Conservation (phyloP, 768 basidiomycete species). For the Rhodotorula kratochvilovae region DNA sequence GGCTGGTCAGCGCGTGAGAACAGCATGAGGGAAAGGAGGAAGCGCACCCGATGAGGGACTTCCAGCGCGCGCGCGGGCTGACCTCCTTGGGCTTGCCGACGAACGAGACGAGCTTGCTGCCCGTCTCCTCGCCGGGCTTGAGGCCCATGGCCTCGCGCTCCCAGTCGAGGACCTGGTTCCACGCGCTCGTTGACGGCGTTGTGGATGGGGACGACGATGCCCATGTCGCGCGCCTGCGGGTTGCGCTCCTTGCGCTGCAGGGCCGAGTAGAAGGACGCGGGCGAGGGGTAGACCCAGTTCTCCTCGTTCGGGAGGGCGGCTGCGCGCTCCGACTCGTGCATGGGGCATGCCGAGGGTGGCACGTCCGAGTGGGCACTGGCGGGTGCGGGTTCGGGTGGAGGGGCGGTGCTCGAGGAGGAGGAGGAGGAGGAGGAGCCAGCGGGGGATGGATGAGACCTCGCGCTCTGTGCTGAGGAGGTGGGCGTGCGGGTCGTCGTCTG, state of each 20-base stretch:
- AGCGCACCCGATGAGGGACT: slow-evolving; percentile 77
- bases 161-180: slow-evolving; percentile 77
- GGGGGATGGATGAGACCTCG: slow-evolving; percentile 83
- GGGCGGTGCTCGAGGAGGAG: neutral
- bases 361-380: slow-evolving; percentile 5
- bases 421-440: slow-evolving; percentile 43
- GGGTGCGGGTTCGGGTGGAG: slow-evolving; percentile 7
- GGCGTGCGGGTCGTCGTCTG: slow-evolving; percentile 17
- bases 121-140: slow-evolving; percentile 44
- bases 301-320: slow-evolving; percentile 51
- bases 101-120: slow-evolving; percentile 78
- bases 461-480: slow-evolving; percentile 63
- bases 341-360: slow-evolving; percentile 21
- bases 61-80: slow-evolving; percentile 74
- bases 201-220: slow-evolving; percentile 92
- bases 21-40: neutral
- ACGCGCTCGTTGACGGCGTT: slow-evolving; percentile 97
- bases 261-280: slow-evolving; percentile 96
- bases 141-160: slow-evolving; percentile 52
- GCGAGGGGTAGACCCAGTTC: slow-evolving; percentile 97
- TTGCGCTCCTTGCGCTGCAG: slow-evolving; percentile 87
- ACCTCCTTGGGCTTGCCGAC: slow-evolving; percentile 76
- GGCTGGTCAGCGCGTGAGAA: neutral
- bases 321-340: slow-evolving; percentile 18
- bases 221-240: slow-evolving; percentile 74